Percentiles rank a stretch among this genome's conserved stretches.
phyloP scores from a whole-genome alignment of 1,284 basidiomycete genomes.

The Lentinula novae-zelandiae region DNA sequence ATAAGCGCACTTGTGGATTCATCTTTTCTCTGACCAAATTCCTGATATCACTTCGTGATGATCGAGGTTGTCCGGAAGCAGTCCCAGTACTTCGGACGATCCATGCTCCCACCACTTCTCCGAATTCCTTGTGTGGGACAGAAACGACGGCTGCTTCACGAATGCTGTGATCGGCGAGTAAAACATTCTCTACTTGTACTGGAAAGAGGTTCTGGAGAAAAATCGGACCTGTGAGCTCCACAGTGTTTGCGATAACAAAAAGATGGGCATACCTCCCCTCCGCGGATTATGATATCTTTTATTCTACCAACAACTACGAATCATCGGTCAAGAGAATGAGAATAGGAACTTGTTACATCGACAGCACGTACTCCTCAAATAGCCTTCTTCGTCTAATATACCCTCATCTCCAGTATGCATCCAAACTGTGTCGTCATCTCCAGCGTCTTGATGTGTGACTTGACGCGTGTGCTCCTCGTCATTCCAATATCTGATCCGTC shows the following conservation, averaged over 20 bases:
- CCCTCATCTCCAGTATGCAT: constrained; percentile 86
- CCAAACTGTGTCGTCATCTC: constrained; percentile 60
- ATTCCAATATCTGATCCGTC: constrained; percentile 66
- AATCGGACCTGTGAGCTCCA: background rate
- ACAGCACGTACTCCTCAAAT: constrained; percentile 55
- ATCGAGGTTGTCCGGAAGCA: constrained; percentile 6
- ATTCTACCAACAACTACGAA: constrained; percentile 69
- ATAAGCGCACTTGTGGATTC: constrained; percentile 71
- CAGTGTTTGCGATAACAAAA: background rate
- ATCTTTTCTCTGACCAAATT: constrained; percentile 51
- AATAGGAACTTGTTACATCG: background rate
- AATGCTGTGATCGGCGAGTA: constrained; percentile 54
- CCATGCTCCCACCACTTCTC: constrained; percentile 80
- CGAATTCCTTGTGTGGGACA: constrained; percentile 68
- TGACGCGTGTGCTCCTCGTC: constrained; percentile 66
- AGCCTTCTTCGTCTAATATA: constrained; percentile 81
- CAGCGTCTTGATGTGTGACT: constrained; percentile 48
- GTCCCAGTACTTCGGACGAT: constrained; percentile 49
- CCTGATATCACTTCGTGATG: constrained; percentile 51
- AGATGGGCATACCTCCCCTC: constrained; percentile 63
- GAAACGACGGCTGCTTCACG: constrained; percentile 73
- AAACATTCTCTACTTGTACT: constrained; percentile 78
- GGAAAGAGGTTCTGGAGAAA: constrained; percentile 71
- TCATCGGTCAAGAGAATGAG: background rate
- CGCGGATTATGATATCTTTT: constrained; percentile 84